Conservation (phyloP, 2,329 filamentous ascomycete species). For the Exophiala sp. region DNA sequence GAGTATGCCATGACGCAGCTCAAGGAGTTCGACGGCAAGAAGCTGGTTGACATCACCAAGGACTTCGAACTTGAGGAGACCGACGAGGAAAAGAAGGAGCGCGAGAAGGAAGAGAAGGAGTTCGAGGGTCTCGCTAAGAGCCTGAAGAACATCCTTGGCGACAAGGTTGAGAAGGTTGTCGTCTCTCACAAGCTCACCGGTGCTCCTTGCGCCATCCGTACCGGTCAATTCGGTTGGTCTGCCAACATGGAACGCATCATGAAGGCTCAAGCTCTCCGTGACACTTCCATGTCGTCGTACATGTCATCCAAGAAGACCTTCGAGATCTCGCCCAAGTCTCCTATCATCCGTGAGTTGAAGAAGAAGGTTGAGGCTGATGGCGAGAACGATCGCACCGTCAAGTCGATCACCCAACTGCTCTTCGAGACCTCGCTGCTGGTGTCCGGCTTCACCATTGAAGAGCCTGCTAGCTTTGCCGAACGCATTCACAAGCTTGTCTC, state of each 20-base stretch:
- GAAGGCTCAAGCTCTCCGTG: constrained; percentile 99
- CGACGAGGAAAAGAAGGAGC: constrained; percentile 95
- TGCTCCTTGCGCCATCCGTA: constrained; percentile 96
- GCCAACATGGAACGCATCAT: constrained; percentile 99
- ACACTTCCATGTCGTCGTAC: constrained; percentile 99
- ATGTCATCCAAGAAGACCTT: constrained; percentile 99
- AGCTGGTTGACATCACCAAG: constrained; percentile 99
- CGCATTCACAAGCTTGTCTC: constrained; percentile 99
- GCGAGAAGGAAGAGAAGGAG: constrained; percentile 97
- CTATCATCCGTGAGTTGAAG: constrained; percentile 98
- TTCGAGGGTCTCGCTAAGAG: constrained; percentile 90
- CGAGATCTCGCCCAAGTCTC: constrained; percentile 97
- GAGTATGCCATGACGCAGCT: constrained; percentile 99
- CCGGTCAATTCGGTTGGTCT: constrained; percentile 99
- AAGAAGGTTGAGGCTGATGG: constrained; percentile 97
- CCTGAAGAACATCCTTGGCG: constrained; percentile 97
- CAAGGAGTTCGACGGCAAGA: constrained; percentile 99
- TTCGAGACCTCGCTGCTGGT: constrained; percentile 98
- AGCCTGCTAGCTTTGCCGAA: constrained; percentile 95
- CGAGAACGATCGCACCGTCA: constrained; percentile 98
- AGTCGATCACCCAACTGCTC: constrained; percentile 96
- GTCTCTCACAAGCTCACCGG: constrained; percentile 95
- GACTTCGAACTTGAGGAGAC: constrained; percentile 99
- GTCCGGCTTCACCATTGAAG: constrained; percentile 98
- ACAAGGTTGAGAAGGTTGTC: constrained; percentile 99